A percentile compares a stretch with the other conserved stretches of the same genome.
Conservation (phyloP, 257 asterid genomes). For the Knoxia roxburghii region DNA sequence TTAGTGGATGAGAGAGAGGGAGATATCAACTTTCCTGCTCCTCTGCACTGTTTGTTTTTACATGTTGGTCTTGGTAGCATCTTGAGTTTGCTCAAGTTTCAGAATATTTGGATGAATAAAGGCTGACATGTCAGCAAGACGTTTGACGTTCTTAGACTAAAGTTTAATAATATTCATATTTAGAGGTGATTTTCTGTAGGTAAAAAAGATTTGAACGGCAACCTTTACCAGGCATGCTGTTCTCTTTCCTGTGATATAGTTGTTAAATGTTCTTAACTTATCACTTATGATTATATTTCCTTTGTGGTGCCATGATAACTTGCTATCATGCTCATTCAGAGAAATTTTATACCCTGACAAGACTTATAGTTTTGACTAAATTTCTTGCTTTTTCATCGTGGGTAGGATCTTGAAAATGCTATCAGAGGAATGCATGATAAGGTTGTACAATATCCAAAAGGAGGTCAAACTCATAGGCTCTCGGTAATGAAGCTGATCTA, state of each 20-base stretch:
- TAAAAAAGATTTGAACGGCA: neutral
- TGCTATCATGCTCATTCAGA: neutral
- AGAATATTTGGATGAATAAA: too few relatives aligned
- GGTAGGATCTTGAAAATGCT: slow-evolving; percentile 81
- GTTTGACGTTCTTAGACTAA: too few relatives aligned
- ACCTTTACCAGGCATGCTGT: neutral
- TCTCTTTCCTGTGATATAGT: neutral
- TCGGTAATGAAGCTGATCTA: slow-evolving; percentile 40
- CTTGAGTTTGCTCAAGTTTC: neutral
- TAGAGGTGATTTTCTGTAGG: neutral
- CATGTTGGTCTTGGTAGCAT: neutral
- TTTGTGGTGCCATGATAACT: neutral
- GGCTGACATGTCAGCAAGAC: neutral
- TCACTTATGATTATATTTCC: neutral
- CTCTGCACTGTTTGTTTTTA: too few relatives aligned
- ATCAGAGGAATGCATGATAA: slow-evolving; percentile 57
- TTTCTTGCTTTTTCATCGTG: slow-evolving; percentile 18
- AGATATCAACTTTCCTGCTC: too few relatives aligned
- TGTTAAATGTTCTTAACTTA: neutral
- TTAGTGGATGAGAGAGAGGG: neutral
- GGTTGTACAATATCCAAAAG: slow-evolving; percentile 57
- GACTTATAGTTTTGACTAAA: neutral
- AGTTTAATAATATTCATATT: slow-evolving; percentile 1
- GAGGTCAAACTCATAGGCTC: slow-evolving; percentile 49
- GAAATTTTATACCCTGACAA: too few relatives aligned